These are phyloP conservation scores for Gamsiella multidivaricata DNA, from an alignment of 192 early-diverging fungal species.

Conservation along the genomic window DNA sequence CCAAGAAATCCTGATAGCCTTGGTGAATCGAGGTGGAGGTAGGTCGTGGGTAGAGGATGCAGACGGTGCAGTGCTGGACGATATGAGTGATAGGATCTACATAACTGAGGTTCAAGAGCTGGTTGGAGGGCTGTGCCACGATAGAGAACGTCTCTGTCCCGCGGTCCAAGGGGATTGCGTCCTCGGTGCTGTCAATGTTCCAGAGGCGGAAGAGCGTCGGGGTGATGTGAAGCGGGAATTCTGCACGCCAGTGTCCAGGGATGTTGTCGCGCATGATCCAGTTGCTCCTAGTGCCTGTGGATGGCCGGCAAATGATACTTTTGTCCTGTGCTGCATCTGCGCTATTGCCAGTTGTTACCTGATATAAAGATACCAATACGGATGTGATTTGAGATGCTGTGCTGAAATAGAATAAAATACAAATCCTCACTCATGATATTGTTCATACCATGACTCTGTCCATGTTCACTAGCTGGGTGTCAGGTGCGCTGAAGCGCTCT, in stretches of 20 bases:
- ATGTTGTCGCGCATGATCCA: conserved; percentile 77
- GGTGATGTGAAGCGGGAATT: conserved; percentile 64
- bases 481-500: conserved; percentile 28
- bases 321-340: conserved; percentile 11
- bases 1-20: conserved; percentile 60
- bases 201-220: conserved; percentile 75
- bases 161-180: conserved; percentile 52
- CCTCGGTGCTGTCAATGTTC: conserved; percentile 56
- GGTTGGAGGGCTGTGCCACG: conserved; percentile 65
- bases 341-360: conserved; percentile 41
- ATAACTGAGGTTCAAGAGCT: conserved; percentile 69
- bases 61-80: conserved; percentile 54
- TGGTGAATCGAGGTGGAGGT: not conserved
- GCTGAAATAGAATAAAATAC: too few relatives aligned
- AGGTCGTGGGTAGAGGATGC: conserved; percentile 35
- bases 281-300: conserved; percentile 50
- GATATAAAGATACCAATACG: not conserved
- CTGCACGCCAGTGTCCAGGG: conserved; percentile 74
- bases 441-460: conserved; percentile 37
- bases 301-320: conserved; percentile 60
- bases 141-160: conserved; percentile 77
- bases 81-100: conserved; percentile 65
- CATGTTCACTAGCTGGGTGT: conserved; percentile 53
- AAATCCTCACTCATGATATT: too few relatives aligned
- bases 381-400: too few relatives aligned